Evolutionary conservation across 176 grass and related monocot genomes (phyloP), one percentile per base, ranked within the genome.

Genomic region (Avena insularis): DNA sequence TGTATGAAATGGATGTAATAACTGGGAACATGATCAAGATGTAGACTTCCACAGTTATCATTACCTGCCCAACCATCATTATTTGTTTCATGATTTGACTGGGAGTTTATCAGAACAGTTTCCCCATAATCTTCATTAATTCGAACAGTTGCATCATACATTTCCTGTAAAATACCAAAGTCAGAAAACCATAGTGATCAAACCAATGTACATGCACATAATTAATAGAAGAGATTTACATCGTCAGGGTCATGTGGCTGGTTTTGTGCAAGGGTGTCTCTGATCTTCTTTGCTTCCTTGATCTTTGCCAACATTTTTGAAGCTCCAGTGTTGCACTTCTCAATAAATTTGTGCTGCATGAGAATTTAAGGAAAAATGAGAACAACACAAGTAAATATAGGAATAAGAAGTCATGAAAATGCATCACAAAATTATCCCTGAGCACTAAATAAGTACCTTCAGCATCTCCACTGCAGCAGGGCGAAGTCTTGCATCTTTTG

Each of bases 241-340:
- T 87, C 80, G 5, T 99, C 92, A 87, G 87, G 62, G 53, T 40
- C 75, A 79, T 90, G 73, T 77, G 84, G 50, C 50, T 80, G 84
- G 38, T 87, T 88, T 90, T 93, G 82, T 23, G 83, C 92, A 87
- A 96, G 73, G 61, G 86, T 90, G 25, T 81, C 85, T 91, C 93
- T 95, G 43, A 99, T 90, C 83, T 91, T 87, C 86, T 95, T 96
- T 49, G 97, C 92, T 86, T 93, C 90, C 77, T 94, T 96, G 31
- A 99, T 93, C 55, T 95, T 96, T 50, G 97, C 92, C 71, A 99
- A 74, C 97, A 99, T 96, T 88, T 99, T 99, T 12, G 89, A 93
- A 90, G 97, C 94, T 90, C 94, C 94, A 83, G 89, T 91, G 27
- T 90, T 99, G 66, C 97, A 96, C 65, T 91, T 99, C 79, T 99